These are phyloP conservation scores for Magnaporthales sp. DNA, from an alignment of 2,329 filamentous ascomycete genomes.

Conservation along the genomic window DNA sequence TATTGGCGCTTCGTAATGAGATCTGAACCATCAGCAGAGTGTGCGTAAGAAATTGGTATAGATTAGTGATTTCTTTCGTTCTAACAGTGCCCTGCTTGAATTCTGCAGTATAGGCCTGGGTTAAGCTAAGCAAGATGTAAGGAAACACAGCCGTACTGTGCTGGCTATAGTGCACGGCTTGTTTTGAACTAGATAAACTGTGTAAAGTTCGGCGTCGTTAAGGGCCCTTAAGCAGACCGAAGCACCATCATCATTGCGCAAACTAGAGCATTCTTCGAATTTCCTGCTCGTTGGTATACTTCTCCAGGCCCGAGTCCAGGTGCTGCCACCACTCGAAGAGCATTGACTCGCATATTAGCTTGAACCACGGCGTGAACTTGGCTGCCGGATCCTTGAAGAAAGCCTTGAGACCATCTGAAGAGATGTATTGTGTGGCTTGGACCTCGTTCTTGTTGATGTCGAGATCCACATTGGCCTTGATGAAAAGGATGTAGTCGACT, in stretches of 20 bases:
- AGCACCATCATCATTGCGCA: background rate
- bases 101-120: background rate
- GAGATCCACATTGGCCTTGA: conserved; percentile 85
- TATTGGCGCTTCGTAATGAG: background rate
- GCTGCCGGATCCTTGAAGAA: conserved; percentile 76
- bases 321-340: conserved; percentile 96
- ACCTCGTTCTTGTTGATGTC: conserved; percentile 82
- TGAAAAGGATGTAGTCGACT: conserved; percentile 99
- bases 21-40: background rate
- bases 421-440: conserved; percentile 75
- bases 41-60: background rate
- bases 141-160: background rate
- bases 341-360: conserved; percentile 96
- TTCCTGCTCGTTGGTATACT: conserved; percentile 76
- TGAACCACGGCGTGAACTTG: conserved; percentile 97
- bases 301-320: conserved; percentile 71
- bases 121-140: background rate
- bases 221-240: background rate
- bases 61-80: background rate
- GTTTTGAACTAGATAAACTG: too few relatives aligned
- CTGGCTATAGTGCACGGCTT: background rate
- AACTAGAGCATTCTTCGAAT: conserved; percentile 68
- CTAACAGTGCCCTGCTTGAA: background rate
- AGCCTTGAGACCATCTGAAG: conserved; percentile 68
- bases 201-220: too few relatives aligned